These are phyloP conservation scores for Quercus bicolor DNA, from an alignment of 306 rosid genomes.

Conservation along the genomic window DNA sequence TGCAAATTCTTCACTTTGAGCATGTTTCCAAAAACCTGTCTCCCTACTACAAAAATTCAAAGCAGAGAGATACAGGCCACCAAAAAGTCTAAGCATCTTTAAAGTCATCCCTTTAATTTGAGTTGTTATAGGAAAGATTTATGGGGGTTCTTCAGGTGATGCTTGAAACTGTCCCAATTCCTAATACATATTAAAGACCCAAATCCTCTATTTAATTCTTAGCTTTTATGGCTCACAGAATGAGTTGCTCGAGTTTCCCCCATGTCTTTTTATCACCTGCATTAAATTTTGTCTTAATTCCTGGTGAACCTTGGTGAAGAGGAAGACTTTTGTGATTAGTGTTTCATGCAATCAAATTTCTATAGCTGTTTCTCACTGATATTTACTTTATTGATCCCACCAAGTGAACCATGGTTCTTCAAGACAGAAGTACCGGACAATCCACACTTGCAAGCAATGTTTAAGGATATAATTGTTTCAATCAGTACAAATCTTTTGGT, in stretches of 20 bases:
- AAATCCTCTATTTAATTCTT: neutral
- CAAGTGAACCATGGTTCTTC: neutral
- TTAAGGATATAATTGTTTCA: neutral
- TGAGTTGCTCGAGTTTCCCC: neutral
- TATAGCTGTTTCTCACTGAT: neutral
- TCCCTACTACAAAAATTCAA: neutral
- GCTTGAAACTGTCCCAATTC: neutral
- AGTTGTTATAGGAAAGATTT: neutral
- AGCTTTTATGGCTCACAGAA: neutral
- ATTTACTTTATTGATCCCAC: neutral
- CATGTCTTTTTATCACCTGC: neutral
- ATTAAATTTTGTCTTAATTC: neutral
- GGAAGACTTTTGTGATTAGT: neutral
- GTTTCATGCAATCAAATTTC: neutral
- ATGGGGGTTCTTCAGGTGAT: neutral
- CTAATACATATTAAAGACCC: neutral
- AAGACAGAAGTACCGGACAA: neutral
- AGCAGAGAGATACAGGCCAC: neutral
- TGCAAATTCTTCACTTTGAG: neutral
- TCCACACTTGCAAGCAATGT: neutral
- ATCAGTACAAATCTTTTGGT: neutral
- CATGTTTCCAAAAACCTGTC: neutral
- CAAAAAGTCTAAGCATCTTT: neutral
- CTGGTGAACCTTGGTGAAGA: neutral
- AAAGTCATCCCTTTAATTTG: neutral